A percentile compares a stretch with the other conserved stretches of the same genome.
These are phyloP conservation scores for Zygoascus ofunaensis DNA, from an alignment of 805 yeast species.

Conservation along the genomic window DNA sequence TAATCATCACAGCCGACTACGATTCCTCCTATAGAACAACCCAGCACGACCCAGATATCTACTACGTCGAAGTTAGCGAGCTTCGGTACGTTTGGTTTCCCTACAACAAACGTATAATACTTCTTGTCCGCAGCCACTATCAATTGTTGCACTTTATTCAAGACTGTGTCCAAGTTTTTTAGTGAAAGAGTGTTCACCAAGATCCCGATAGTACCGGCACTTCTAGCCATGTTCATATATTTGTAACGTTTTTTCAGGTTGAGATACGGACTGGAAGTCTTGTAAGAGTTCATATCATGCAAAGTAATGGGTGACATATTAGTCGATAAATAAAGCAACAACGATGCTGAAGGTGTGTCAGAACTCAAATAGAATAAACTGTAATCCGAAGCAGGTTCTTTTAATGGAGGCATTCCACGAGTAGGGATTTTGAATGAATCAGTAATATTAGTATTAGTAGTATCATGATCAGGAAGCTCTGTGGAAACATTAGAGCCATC, in stretches of 20 bases:
- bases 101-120: constrained; percentile 89
- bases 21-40: constrained; percentile 92
- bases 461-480: not conserved
- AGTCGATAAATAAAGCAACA: constrained; percentile 66
- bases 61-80: constrained; percentile 91
- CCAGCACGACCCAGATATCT: constrained; percentile 89
- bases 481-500: not conserved
- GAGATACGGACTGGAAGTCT: constrained; percentile 44
- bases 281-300: constrained; percentile 35
- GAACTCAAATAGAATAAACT: constrained; percentile 51
- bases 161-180: constrained; percentile 57
- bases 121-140: constrained; percentile 76
- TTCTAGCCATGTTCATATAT: constrained; percentile 78
- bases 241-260: constrained; percentile 76
- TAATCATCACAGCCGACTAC: constrained; percentile 69
- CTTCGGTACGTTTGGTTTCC: constrained; percentile 96
- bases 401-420: constrained; percentile 16
- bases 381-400: constrained; percentile 35
- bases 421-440: constrained; percentile 14
- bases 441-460: constrained; percentile 7
- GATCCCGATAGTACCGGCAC: constrained; percentile 88
- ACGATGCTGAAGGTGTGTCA: constrained; percentile 59
- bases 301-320: constrained; percentile 47
- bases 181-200: constrained; percentile 84
- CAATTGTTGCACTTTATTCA: constrained; percentile 50